Base-by-base conservation (phyloP, 305 asterid species). In the Solanum aculeatissimum region DNA sequence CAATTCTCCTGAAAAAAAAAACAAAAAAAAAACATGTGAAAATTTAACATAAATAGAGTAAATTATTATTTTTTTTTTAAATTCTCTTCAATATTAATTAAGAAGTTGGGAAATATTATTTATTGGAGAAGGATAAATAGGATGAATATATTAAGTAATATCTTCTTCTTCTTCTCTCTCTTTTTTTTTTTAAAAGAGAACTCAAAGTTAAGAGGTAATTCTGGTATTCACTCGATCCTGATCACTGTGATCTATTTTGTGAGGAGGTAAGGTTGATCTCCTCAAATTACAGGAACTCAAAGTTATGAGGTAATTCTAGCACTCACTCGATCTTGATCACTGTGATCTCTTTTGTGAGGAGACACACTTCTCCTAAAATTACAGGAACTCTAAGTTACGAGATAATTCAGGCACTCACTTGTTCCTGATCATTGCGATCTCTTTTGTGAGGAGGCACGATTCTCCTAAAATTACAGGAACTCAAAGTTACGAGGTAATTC, bases 1-100 rank as follows among this genome's bases (percentile, higher is more conserved):
- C 42, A 83, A 25, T 62, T 83, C 88, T 88, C 82, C 96, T 89
- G 90, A 91, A 87, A 75, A 49, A 47, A 55, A 25, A 21, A 21
- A 74, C 0, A 35, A 35, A 29, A 19, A 83, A 32, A 27, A 29
- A 75, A 47, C 21, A 51, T 32, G 38, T 53, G 54, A 11, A 69
- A 57, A 57, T 57, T n/a, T n/a, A 29, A 54, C 40, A 35, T 35
- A 35, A 5, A 35, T 35, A 35, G 0, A 35, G 7, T 35, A 35
- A 35, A 32, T 32, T 32, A 32, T 3, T 32, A 3, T 32, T 4
- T 6, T 35, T 35, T 4, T 35, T 35, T 35, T 5, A 4, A 35
- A 5, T 7, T 35, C 40, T 35, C 40, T 35, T 35, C 40, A 35
- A 35, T 35, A 35, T 18, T 4, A 12, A 49, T 49, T 3, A 49